Base-by-base conservation (phyloP, 2,329 filamentous ascomycete species). In the Ophiostoma himal-ulmi region DNA sequence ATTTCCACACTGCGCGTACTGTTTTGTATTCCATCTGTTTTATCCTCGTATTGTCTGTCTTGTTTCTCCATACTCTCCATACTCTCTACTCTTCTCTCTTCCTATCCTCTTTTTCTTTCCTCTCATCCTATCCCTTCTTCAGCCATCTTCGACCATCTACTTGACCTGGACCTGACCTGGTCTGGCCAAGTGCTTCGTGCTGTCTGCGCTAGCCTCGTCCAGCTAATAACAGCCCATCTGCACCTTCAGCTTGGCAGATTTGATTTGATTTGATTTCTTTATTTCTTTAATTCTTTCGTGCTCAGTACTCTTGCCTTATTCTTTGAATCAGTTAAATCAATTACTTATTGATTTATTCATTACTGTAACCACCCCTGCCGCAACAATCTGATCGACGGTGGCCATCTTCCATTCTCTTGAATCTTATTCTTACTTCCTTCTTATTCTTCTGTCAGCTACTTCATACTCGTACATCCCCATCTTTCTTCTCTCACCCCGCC, bases 251-350 rank as follows among this genome's bases (percentile, higher is more conserved):
- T 62, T 48, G 65, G 36, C 67, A 60, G 11, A 44, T 39, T 37
- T 69, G 70, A 71, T 71, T 52, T 68, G 67, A 48, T 68, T 64
- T 48, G 41, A 48, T 48, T 48, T 17, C n/a, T 48, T 52, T 64
- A 44, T 48, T 48, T 6, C 44, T 48, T 65, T n/a, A 41, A 26
- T 30, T 30, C 30, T 30, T 30, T 30, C 30, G 2, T 30, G 30
- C 30, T 30, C 30, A 30, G 5, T 34, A 68, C 48, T 22, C 10
- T 39, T 57, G 39, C 39, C 10, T 17, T 44, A 10, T 17, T 4
- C 52, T 26, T 5, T 22, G 22, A 5, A 14, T 54, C 22, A 10
- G 30, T 26, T 13, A 8, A n/a, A 6, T 22, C n/a, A 13, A 11
- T 57, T 10, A 57, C 30, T 57, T 26, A 26, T 57, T 57, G n/a